These are phyloP conservation scores for Melanogaster broomeanus DNA, from an alignment of 768 basidiomycete genomes.

Conservation along the genomic window DNA sequence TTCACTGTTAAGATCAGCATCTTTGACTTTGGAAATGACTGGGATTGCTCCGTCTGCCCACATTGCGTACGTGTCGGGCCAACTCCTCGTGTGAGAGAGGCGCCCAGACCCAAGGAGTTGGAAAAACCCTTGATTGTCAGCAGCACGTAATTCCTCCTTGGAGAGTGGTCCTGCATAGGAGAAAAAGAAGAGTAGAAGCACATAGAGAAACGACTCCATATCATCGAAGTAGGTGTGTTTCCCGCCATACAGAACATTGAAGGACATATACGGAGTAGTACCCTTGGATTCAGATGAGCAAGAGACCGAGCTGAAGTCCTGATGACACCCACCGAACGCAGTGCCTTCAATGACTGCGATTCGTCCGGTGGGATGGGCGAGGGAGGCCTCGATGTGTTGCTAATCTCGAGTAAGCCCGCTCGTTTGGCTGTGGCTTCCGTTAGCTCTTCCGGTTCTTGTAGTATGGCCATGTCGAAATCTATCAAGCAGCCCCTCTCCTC, in stretches of 20 bases:
- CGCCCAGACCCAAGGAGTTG: neutral
- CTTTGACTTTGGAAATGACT: no score
- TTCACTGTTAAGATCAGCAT: no score
- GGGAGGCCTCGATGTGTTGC: no score
- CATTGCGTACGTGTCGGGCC: no score
- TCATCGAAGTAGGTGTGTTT: constrained; percentile 1
- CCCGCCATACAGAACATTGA: neutral
- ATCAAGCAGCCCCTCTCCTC: neutral
- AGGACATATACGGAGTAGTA: constrained; percentile 7
- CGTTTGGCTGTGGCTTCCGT: no score
- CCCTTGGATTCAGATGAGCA: neutral
- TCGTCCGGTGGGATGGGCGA: no score
- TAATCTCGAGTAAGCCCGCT: no score
- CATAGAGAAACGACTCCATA: constrained; percentile 6
- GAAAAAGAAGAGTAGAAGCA: constrained; percentile 2
- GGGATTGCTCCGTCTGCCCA: no score
- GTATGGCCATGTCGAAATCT: no score
- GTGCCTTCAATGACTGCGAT: neutral
- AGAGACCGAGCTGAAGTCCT: neutral
- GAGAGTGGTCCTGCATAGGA: constrained; percentile 1
- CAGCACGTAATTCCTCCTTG: neutral
- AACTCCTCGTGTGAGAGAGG: neutral
- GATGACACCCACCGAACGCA: constrained; percentile 1
- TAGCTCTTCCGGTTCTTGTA: no score
- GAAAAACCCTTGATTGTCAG: neutral